Conservation (phyloP, 129 eudicot genomes). For the Flaveria linearis region DNA sequence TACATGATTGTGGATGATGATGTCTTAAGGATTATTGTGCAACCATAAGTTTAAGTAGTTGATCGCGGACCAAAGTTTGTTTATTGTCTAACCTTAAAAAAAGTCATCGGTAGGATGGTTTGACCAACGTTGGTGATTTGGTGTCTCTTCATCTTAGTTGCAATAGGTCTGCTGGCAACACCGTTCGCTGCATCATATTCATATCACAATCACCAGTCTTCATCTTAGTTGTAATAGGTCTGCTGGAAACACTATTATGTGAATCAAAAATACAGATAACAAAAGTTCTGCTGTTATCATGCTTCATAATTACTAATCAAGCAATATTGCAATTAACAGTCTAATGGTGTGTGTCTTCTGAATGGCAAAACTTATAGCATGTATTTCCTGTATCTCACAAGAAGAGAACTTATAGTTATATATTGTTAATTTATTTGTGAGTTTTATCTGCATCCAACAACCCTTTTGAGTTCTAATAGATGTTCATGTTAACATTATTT, state of each 20-base stretch:
- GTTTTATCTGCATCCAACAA: neutral
- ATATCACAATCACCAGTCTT: conserved; percentile 7
- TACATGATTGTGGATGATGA: conserved; percentile 20
- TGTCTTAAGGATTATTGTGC: conserved; percentile 10
- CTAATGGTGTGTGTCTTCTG: conserved; percentile 1
- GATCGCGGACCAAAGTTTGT: conserved; percentile 15
- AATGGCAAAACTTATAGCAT: conserved; percentile 19
- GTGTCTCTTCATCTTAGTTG: conserved; percentile 8
- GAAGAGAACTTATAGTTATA: conserved; percentile 4
- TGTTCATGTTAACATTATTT: conserved; percentile 15
- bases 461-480: neutral
- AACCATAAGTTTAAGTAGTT: conserved; percentile 4
- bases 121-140: conserved; percentile 14
- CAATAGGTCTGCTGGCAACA: conserved; percentile 6
- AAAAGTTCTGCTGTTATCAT: conserved; percentile 17
- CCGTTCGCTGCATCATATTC: neutral
- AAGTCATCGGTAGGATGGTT: neutral
- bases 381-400: conserved; percentile 23
- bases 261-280: conserved; percentile 14
- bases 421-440: neutral
- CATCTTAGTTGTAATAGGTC: no score
- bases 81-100: neutral
- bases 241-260: conserved; percentile 10
- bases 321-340: neutral
- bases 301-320: conserved; percentile 1